Percentiles rank a stretch among this genome's conserved stretches.
phyloP scores from a whole-genome alignment of 768 basidiomycete genomes.

The Tulasnella sp. region DNA sequence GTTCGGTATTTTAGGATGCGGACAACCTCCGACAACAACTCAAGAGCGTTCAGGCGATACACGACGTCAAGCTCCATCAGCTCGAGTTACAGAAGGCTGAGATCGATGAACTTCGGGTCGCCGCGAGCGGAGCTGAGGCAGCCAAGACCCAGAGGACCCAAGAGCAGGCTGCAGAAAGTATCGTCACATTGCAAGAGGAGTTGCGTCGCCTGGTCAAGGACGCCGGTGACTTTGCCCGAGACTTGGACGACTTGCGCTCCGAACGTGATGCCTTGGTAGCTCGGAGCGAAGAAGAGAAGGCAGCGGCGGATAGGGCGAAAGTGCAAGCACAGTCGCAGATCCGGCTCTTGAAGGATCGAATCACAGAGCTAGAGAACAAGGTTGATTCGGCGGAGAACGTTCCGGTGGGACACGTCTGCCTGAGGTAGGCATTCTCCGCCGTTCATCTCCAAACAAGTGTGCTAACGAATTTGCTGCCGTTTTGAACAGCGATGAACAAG shows the following conservation, averaged over 20 bases:
- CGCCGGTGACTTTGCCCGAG: slow-evolving; percentile 72
- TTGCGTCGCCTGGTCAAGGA: slow-evolving; percentile 69
- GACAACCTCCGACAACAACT: slow-evolving; percentile 62
- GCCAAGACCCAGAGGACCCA: not conserved
- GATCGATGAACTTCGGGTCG: slow-evolving; percentile 57
- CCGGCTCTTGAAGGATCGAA: slow-evolving; percentile 59
- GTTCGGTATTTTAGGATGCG: slow-evolving; percentile 43
- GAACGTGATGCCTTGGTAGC: slow-evolving; percentile 52
- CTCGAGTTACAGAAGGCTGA: slow-evolving; percentile 68
- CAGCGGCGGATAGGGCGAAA: slow-evolving; percentile 48
- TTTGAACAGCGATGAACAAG: not conserved
- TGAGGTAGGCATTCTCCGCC: slow-evolving; percentile 45
- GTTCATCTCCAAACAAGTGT: not conserved
- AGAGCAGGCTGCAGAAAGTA: not conserved
- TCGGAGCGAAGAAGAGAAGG: slow-evolving; percentile 41
- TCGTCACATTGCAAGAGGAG: slow-evolving; percentile 43
- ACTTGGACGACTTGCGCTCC: slow-evolving; percentile 59
- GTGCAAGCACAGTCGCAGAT: slow-evolving; percentile 67
- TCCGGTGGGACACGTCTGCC: slow-evolving; percentile 55
- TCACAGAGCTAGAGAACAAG: slow-evolving; percentile 49
- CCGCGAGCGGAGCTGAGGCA: slow-evolving; percentile 18
- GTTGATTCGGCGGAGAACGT: slow-evolving; percentile 46
- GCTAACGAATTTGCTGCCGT: too few relatives aligned
- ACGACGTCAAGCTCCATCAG: slow-evolving; percentile 67
- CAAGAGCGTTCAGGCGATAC: slow-evolving; percentile 56